These are phyloP conservation scores for Pyrus pyrifolia DNA, from an alignment of 306 rosid species.

Conservation along the genomic window DNA sequence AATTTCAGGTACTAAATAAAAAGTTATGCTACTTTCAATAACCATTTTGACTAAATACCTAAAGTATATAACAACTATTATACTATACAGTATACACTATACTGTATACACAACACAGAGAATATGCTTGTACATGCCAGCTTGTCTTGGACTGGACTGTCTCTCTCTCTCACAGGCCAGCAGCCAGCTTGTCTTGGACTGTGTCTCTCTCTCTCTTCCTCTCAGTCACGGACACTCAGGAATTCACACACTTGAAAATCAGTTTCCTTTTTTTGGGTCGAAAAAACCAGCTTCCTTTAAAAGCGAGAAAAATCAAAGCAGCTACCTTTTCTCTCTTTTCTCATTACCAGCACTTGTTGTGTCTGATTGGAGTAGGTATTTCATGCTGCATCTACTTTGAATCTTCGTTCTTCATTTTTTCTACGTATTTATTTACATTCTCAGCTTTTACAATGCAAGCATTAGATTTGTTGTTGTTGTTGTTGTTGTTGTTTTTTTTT, in stretches of 20 bases:
- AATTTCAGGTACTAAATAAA: no score
- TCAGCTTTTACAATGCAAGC: not conserved
- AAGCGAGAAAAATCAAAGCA: not conserved
- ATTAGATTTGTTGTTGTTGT: not conserved
- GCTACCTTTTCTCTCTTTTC: not conserved
- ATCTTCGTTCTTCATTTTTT: slow-evolving; percentile 1
- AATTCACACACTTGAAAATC: not conserved
- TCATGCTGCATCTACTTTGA: slow-evolving; percentile 25
- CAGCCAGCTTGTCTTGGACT: slow-evolving; percentile 32
- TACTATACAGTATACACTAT: not conserved
- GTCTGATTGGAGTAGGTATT: not conserved
- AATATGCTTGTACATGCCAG: slow-evolving; percentile 22
- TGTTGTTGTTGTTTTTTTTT: no score
- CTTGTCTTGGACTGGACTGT: slow-evolving; percentile 31
- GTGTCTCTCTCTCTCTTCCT: not conserved
- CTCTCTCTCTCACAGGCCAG: not conserved
- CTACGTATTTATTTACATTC: not conserved
- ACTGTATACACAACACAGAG: not conserved
- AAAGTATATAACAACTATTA: not conserved
- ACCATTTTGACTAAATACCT: no score
- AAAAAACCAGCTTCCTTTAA: slow-evolving; percentile 7
- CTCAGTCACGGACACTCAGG: not conserved
- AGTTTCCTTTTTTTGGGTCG: not conserved
- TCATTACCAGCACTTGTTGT: not conserved
- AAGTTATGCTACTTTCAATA: no score